A percentile compares a stretch with the other conserved stretches of the same genome.
Evolutionary conservation across 805 yeast genomes (phyloP).

Genomic region (Schizosaccharomyces japonicus): DNA sequence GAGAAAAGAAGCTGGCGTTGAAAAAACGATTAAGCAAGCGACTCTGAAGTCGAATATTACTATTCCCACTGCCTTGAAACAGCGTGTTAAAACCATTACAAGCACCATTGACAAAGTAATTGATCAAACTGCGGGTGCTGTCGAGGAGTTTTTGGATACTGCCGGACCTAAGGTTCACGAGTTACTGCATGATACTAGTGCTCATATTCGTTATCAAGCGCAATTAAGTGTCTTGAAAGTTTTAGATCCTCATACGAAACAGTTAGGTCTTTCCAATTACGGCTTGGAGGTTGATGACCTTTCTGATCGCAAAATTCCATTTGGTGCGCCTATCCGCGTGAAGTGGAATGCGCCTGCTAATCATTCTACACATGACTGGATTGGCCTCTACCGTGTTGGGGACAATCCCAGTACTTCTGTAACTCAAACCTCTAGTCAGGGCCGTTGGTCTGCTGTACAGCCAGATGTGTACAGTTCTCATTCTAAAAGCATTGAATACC

Average conservation of each 20-base stretch:
- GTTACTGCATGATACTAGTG: not conserved
- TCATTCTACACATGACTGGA: slow-evolving; percentile 40
- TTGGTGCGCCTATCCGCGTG: slow-evolving; percentile 33
- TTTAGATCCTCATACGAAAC: not conserved
- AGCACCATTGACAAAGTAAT: slow-evolving; percentile 21
- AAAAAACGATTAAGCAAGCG: slow-evolving; percentile 17
- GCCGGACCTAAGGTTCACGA: not conserved
- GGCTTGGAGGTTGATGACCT: slow-evolving; percentile 7
- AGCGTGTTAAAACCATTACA: slow-evolving; percentile 11
- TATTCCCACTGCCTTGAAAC: slow-evolving; percentile 12
- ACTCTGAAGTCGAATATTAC: slow-evolving; percentile 11
- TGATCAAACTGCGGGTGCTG: slow-evolving; percentile 20
- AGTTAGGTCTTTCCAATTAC: not conserved
- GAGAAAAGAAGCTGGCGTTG: slow-evolving; percentile 28
- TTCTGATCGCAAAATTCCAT: slow-evolving; percentile 12
- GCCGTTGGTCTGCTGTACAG: slow-evolving; percentile 37
- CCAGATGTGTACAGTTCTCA: slow-evolving; percentile 16
- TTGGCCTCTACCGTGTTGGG: slow-evolving; percentile 44
- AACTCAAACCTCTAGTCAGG: slow-evolving; percentile 37
- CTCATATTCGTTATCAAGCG: not conserved
- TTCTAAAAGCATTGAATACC: slow-evolving; percentile 9
- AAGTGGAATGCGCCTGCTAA: slow-evolving; percentile 30
- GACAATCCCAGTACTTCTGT: slow-evolving; percentile 32
- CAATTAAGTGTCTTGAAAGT: not conserved
- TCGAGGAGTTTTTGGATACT: slow-evolving; percentile 22